Evolutionary conservation across 768 basidiomycete species (phyloP), one percentile per base, ranked within the genome.

Genomic region (Leccinum incarnatum): DNA sequence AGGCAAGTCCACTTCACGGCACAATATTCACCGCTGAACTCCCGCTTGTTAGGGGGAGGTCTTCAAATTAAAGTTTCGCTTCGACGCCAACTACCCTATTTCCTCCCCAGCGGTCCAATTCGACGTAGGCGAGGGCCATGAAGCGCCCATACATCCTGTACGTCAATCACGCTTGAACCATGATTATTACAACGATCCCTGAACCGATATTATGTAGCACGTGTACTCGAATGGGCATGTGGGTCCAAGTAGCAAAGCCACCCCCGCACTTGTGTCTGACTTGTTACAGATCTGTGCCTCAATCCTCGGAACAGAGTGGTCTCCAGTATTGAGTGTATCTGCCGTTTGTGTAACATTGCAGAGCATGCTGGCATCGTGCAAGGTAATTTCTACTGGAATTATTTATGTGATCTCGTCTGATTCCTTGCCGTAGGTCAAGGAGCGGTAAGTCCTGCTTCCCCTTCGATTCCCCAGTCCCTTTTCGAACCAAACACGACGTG

Each of bases 361-460:
- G 76, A 91, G 89, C 67, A 95, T 95, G 93, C 80, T 95, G 57
- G 93, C 91, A 23, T 92, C 89, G 7, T 93, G 90, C 83, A 95
- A 91, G 85, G 92, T 89, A 61, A 49, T 62, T 58, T 49, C n/a
- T 37, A 48, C 15, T 15, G 14, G 29, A 29, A 36, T 29, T 29
- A 55, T 46, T n/a, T 47, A 45, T 37, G 0, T 36, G 9, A 48
- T 40, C 12, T 15, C 37, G 12, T 21, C 37, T 62, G 29, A 64
- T 46, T n/a, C 29, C 17, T 36, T 46, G n/a, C 21, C 32, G 17
- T 64, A 86, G 80, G 79, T 73, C 71, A 83, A 83, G 70, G 85
- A 91, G 75, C 79, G 85, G 89, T 89, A 67, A 61, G 82, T 69
- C 25, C 42, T 42, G n/a, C 42, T 42, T 42, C n/a, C 42, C 40